A percentile compares a stretch with the other conserved stretches of the same genome.
Conservation (phyloP, 495 filamentous ascomycete genomes). For the Talaromyces liani region DNA sequence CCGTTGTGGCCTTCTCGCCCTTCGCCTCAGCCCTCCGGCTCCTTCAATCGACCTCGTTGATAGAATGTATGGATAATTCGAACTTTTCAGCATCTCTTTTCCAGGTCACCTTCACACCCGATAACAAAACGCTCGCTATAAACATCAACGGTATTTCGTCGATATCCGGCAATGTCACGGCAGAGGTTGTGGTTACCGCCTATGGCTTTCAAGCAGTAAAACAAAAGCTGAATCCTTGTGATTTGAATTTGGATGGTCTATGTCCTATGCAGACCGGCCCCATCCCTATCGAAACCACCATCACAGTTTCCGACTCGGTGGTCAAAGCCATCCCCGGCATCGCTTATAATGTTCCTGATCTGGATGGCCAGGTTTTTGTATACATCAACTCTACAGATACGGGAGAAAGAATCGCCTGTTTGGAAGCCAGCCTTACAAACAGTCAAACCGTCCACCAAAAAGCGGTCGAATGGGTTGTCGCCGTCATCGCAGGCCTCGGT, state of each 20-base stretch:
- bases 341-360: constrained; percentile 83
- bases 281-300: constrained; percentile 65
- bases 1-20: constrained; percentile 30
- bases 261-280: constrained; percentile 91
- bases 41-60: constrained; percentile 70
- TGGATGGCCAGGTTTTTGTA: constrained; percentile 81
- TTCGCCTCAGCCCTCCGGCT: constrained; percentile 31
- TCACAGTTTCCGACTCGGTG: constrained; percentile 50
- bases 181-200: constrained; percentile 67
- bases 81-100: constrained; percentile 79
- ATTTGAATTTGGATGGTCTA: constrained; percentile 59
- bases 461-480: constrained; percentile 82
- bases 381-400: constrained; percentile 62
- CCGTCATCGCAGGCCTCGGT: constrained; percentile 77
- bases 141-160: constrained; percentile 77
- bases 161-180: constrained; percentile 76
- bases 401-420: constrained; percentile 65
- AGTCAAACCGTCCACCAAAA: constrained; percentile 87
- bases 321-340: constrained; percentile 66
- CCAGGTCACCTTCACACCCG: constrained; percentile 70
- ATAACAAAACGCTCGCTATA: constrained; percentile 63
- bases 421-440: constrained; percentile 85
- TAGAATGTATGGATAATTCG: constrained; percentile 68
- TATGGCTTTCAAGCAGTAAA: constrained; percentile 70
- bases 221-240: constrained; percentile 69